phyloP scores from a whole-genome alignment of 2,329 filamentous ascomycete species.

The Mycogone perniciosa region DNA sequence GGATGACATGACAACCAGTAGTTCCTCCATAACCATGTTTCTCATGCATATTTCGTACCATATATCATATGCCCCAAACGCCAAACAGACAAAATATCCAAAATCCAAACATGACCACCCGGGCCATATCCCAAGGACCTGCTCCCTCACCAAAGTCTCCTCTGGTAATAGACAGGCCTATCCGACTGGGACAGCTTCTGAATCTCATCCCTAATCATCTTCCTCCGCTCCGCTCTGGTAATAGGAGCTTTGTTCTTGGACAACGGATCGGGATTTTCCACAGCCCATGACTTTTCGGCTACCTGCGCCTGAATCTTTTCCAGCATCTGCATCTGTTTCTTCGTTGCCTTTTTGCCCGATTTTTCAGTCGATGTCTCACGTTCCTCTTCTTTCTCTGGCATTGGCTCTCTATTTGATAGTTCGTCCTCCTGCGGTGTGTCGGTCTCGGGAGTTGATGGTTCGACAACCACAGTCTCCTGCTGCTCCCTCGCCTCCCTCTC shows the following conservation, averaged over 20 bases:
- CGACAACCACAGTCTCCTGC: constrained; percentile 23
- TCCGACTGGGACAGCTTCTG: constrained; percentile 39
- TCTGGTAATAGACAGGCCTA: constrained; percentile 46
- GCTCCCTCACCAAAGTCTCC: constrained; percentile 42
- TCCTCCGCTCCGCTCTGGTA: constrained; percentile 47
- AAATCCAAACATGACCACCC: too few species aligned
- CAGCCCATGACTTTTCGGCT: constrained; percentile 27
- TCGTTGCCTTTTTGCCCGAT: constrained; percentile 14
- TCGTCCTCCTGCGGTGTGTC: constrained; percentile 1
- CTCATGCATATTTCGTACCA: too few species aligned
- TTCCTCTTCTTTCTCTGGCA: constrained; percentile 11
- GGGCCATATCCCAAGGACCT: too few species aligned
- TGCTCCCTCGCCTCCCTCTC: constrained; percentile 22
- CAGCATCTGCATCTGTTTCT: constrained; percentile 27
- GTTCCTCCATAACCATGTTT: too few species aligned
- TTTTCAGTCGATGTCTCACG: not conserved
- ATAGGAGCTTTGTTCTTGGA: constrained; percentile 41
- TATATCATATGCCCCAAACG: too few species aligned
- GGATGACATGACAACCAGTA: too few species aligned
- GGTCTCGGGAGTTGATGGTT: constrained; percentile 20
- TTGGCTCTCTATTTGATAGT: constrained; percentile 18
- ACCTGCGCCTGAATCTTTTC: constrained; percentile 27
- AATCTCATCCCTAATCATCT: constrained; percentile 54
- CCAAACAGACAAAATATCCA: too few species aligned
- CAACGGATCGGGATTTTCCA: constrained; percentile 30